Percentiles rank a stretch among this genome's conserved stretches.
These are phyloP conservation scores for Colletotrichum sp. DNA, from an alignment of 2,329 filamentous ascomycete genomes.

Conservation along the genomic window DNA sequence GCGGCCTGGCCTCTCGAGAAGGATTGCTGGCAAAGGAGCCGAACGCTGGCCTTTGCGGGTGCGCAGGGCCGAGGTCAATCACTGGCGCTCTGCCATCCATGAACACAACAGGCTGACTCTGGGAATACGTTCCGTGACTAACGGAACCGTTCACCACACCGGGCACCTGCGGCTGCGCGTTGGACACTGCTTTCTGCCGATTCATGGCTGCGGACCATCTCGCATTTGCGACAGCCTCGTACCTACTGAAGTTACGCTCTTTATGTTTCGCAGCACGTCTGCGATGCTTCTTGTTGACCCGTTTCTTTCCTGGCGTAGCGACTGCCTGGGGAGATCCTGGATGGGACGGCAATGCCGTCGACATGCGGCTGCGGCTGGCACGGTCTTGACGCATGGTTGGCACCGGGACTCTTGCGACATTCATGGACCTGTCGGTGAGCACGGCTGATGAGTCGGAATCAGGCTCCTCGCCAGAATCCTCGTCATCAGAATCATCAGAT, in stretches of 20 bases:
- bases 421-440: constrained; percentile 5
- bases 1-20: constrained; percentile 26
- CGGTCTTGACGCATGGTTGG: neutral
- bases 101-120: neutral
- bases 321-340: constrained; percentile 6
- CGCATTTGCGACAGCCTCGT: constrained; percentile 18
- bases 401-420: neutral
- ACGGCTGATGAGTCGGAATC: constrained; percentile 34
- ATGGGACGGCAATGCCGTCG: neutral
- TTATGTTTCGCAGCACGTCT: neutral
- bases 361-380: neutral
- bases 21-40: constrained; percentile 8
- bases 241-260: constrained; percentile 20
- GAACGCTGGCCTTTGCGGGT: neutral
- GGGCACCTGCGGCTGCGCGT: neutral
- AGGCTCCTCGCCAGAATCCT: constrained; percentile 38
- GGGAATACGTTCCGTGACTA: constrained; percentile 14
- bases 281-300: constrained; percentile 3
- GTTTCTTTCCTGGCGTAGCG: constrained; percentile 1
- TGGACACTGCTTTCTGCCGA: neutral
- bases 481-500: constrained; percentile 56
- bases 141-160: constrained; percentile 1
- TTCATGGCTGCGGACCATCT: constrained; percentile 10
- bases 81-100: neutral
- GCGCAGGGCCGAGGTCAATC: constrained; percentile 22